phyloP scores from a whole-genome alignment of 2,329 filamentous ascomycete genomes.

The Raffaelea ambrosiae region DNA sequence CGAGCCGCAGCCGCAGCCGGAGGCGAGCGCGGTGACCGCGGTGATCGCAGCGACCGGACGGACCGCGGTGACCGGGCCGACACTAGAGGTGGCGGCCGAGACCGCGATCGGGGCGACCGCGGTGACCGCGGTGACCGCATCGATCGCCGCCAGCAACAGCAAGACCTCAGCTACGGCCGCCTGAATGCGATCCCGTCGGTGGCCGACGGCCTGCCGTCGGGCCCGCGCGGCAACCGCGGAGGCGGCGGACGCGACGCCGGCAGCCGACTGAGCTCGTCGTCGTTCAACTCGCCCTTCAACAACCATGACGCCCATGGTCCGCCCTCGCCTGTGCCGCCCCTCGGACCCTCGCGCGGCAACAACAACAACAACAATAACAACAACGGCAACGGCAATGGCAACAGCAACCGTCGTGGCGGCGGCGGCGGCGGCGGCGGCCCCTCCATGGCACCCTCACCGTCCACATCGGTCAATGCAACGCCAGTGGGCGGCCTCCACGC shows the following conservation, averaged over 20 bases:
- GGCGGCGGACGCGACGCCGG: conserved; percentile 23
- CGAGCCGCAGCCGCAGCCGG: background rate
- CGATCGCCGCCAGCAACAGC: conserved; percentile 22
- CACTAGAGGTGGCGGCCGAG: conserved; percentile 30
- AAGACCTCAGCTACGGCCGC: conserved; percentile 56
- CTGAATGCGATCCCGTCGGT: conserved; percentile 43
- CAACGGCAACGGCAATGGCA: background rate
- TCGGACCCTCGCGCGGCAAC: background rate
- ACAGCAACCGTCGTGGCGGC: background rate
- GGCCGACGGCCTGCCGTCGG: conserved; percentile 39
- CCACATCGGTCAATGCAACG: conserved; percentile 12
- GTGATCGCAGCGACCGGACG: conserved; percentile 17
- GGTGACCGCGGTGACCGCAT: conserved; percentile 1
- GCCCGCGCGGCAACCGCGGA: conserved; percentile 40
- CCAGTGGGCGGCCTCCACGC: conserved; percentile 1
- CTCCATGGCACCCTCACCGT: too few relatives aligned
- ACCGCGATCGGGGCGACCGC: conserved; percentile 16
- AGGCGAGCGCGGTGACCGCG: background rate
- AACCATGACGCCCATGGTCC: too few relatives aligned
- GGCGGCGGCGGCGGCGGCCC: background rate
- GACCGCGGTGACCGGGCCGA: conserved; percentile 27
- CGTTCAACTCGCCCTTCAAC: too few relatives aligned
- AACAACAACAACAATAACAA: background rate
- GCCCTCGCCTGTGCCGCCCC: too few relatives aligned
- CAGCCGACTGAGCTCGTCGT: background rate